Conservation (phyloP, 2,329 filamentous ascomycete genomes). For the Sporothrix schenckii region DNA sequence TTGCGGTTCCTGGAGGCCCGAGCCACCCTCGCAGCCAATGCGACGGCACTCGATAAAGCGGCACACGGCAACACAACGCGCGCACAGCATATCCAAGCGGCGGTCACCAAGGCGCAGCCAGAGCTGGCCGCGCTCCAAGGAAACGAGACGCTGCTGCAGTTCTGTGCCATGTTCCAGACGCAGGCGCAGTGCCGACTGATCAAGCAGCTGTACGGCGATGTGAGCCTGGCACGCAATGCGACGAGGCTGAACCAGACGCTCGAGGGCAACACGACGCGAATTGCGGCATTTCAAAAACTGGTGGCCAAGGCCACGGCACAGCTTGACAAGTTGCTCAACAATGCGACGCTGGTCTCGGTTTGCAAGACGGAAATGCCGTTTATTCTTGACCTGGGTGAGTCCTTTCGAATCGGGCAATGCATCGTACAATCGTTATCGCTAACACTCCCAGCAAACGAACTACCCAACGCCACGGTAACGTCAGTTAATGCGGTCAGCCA, state of each 20-base stretch:
- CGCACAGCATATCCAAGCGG: constrained; percentile 39
- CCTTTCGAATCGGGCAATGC: not conserved
- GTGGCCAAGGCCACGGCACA: constrained; percentile 39
- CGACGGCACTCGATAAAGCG: constrained; percentile 36
- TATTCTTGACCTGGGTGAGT: constrained; percentile 16
- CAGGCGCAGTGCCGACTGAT: constrained; percentile 35
- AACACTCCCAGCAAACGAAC: constrained; percentile 7
- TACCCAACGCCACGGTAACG: constrained; percentile 18
- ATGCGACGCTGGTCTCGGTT: constrained; percentile 42
- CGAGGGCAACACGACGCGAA: constrained; percentile 44
- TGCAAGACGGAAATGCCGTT: constrained; percentile 25
- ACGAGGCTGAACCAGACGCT: constrained; percentile 43
- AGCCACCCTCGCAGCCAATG: constrained; percentile 38
- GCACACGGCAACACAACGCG: constrained; percentile 42
- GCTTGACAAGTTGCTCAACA: constrained; percentile 42
- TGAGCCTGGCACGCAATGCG: constrained; percentile 40
- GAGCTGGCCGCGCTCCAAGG: constrained; percentile 38
- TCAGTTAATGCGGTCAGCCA: not conserved
- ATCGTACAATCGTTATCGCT: not conserved
- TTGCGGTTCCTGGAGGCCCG: constrained; percentile 41
- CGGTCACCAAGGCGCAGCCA: constrained; percentile 35
- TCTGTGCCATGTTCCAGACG: constrained; percentile 37
- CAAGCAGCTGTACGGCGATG: constrained; percentile 35
- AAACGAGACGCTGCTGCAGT: constrained; percentile 39
- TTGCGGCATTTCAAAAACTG: constrained; percentile 43